Base-by-base conservation (phyloP, 805 yeast species). In the Myxozyma nipponensis region DNA sequence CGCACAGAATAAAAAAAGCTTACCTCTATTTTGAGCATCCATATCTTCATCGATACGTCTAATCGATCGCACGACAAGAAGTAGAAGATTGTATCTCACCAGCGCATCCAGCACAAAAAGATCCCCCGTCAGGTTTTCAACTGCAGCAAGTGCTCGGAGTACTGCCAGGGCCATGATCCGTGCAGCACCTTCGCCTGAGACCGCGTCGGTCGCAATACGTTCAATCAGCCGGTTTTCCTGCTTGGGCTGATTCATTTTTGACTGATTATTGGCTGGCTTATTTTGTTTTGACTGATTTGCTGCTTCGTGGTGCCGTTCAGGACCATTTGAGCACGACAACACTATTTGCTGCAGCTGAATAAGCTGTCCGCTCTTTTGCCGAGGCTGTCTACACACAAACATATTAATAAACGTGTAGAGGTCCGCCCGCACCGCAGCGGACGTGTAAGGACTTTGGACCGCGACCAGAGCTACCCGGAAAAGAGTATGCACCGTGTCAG, bases 401-500 rank as follows among this genome's bases (percentile, higher is more conserved):
- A 44, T 39, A 22, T 48, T 50, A 26, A 54, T 50, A 32, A 54
- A 44, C 42, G 84, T 78, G 66, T 91, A 91, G 40, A 91, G 72
- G 62, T 89, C 93, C 0, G 95, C 78, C 45, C 97, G 77, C 39
- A 90, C 72, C 0, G 74, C 66, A 3, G 85, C 73, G 0, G 89
- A 79, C 0, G 95, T 75, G 36, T 78, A 73, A 1, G 95, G 81
- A 39, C 86, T 77, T 47, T 79, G 72, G 2, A 91, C 78, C 3
- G 96, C 95, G 49, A 76, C 74, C 22, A 87, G 71, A 50, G 95
- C 81, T 0, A 91, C 80, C 58, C 80, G 78, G 69, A 90, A 86
- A 37, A 90, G 66, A 1, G 86, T 79, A 44, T 80, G 78, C 39
- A 87, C 68, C 38, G 90, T 74, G 46, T 77, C 79, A 37, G 70